Percentiles rank a stretch among this genome's conserved stretches.
Conservation (phyloP, 1,284 basidiomycete species). For the Earliella scabrosa region DNA sequence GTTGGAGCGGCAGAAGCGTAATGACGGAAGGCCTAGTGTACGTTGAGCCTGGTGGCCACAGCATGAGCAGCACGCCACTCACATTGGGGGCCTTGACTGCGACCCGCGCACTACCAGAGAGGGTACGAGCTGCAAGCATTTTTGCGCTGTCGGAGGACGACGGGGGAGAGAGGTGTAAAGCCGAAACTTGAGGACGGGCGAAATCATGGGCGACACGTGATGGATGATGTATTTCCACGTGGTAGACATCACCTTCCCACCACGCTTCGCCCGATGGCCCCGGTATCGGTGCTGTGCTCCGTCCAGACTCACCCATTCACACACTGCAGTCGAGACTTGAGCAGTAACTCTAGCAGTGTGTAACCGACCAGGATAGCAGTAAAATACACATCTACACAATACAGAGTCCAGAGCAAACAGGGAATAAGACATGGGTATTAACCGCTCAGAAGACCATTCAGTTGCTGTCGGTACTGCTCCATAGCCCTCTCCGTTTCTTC, state of each 20-base stretch:
- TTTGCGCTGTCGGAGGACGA: slow-evolving; percentile 33
- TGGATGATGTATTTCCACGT: slow-evolving; percentile 36
- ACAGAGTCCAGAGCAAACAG: neutral
- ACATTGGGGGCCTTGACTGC: slow-evolving; percentile 52
- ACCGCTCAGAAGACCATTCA: slow-evolving; percentile 83
- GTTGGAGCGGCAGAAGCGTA: slow-evolving; percentile 80
- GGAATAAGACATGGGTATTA: slow-evolving; percentile 33
- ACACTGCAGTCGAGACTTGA: too few species aligned
- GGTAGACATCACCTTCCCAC: slow-evolving; percentile 14
- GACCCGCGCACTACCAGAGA: slow-evolving; percentile 58
- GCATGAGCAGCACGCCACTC: slow-evolving; percentile 8
- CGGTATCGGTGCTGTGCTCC: neutral
- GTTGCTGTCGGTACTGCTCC: slow-evolving; percentile 85
- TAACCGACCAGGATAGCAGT: too few species aligned
- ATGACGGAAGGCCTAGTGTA: slow-evolving; percentile 53
- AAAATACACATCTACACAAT: too few species aligned
- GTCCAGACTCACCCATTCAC: neutral
- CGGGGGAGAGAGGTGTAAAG: slow-evolving; percentile 27
- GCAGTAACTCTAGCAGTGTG: too few species aligned
- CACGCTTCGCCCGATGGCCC: slow-evolving; percentile 17
- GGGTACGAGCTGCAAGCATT: slow-evolving; percentile 64
- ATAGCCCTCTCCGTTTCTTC: slow-evolving; percentile 84
- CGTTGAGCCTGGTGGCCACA: neutral
- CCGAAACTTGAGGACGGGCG: slow-evolving; percentile 27
- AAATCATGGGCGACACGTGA: slow-evolving; percentile 29